Evolutionary conservation across 2,329 filamentous ascomycete species (phyloP).

Genomic region (Fusarium anguioides): DNA sequence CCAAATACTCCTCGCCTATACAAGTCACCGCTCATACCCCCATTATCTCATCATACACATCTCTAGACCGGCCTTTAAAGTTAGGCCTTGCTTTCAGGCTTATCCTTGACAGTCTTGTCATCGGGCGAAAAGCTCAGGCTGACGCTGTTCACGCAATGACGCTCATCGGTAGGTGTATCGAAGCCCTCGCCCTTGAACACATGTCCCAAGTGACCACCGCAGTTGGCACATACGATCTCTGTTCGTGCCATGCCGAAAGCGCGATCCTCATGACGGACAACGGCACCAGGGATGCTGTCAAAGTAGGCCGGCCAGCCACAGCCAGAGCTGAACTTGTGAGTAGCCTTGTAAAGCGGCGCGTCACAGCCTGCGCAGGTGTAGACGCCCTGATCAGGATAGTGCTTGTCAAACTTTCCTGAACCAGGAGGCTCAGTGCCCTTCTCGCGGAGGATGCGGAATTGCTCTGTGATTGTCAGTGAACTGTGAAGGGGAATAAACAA

Average conservation of each 20-base stretch:
- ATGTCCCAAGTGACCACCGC: conserved; percentile 93
- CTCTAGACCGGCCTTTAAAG: not conserved
- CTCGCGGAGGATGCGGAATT: conserved; percentile 92
- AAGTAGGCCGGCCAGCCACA: conserved; percentile 99
- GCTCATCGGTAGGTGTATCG: conserved; percentile 88
- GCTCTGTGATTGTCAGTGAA: conserved; percentile 68
- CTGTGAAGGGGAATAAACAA: not conserved
- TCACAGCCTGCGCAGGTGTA: conserved; percentile 91
- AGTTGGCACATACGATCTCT: conserved; percentile 95
- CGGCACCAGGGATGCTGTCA: conserved; percentile 91
- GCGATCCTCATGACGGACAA: conserved; percentile 82
- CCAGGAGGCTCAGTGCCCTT: conserved; percentile 90
- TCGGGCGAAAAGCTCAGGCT: conserved; percentile 83
- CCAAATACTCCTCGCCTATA: not conserved
- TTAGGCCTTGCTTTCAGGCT: conserved; percentile 53
- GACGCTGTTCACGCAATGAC: conserved; percentile 96
- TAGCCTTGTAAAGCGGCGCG: conserved; percentile 89
- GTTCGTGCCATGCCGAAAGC: conserved; percentile 85
- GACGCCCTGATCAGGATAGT: conserved; percentile 78
- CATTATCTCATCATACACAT: not conserved
- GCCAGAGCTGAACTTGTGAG: conserved; percentile 94
- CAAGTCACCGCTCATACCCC: not conserved
- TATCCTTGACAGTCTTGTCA: conserved; percentile 60
- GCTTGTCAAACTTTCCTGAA: conserved; percentile 87
- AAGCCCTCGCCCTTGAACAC: conserved; percentile 93